Percentiles rank a stretch among this genome's conserved stretches.
Conservation (phyloP, 768 basidiomycete species). For the Mycena epipterygia region DNA sequence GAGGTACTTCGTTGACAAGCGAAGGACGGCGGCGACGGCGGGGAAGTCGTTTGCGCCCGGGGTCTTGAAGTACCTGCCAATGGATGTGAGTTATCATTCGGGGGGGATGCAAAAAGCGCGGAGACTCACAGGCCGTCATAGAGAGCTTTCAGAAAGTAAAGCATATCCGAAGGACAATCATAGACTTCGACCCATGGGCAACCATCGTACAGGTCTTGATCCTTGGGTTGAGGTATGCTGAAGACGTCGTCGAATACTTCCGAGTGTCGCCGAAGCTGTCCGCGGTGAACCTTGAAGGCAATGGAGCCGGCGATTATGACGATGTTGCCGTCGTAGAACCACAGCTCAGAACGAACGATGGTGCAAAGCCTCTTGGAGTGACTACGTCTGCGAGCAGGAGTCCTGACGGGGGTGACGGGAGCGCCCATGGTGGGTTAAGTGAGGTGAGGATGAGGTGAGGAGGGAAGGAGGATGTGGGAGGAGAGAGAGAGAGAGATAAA, state of each 20-base stretch:
- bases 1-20: conserved; percentile 82
- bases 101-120: neutral
- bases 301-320: conserved; percentile 69
- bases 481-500: conserved; percentile 13
- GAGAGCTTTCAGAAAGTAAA: conserved; percentile 74
- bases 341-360: conserved; percentile 70
- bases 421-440: conserved; percentile 30
- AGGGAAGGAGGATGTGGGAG: neutral
- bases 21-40: conserved; percentile 72
- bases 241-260: conserved; percentile 83
- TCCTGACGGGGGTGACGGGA: conserved; percentile 25
- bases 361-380: conserved; percentile 35
- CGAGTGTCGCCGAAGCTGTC: conserved; percentile 81
- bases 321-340: conserved; percentile 82
- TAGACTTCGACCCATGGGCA: conserved; percentile 72
- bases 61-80: conserved; percentile 68
- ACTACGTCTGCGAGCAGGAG: conserved; percentile 27
- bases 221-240: conserved; percentile 69
- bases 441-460: neutral
- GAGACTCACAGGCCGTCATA: conserved; percentile 81
- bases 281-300: conserved; percentile 82
- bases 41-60: conserved; percentile 69
- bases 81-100: neutral
- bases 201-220: conserved; percentile 66
- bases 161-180: conserved; percentile 76